phyloP scores from a whole-genome alignment of 2,329 filamentous ascomycete genomes.

The Clonostachys rosea region DNA sequence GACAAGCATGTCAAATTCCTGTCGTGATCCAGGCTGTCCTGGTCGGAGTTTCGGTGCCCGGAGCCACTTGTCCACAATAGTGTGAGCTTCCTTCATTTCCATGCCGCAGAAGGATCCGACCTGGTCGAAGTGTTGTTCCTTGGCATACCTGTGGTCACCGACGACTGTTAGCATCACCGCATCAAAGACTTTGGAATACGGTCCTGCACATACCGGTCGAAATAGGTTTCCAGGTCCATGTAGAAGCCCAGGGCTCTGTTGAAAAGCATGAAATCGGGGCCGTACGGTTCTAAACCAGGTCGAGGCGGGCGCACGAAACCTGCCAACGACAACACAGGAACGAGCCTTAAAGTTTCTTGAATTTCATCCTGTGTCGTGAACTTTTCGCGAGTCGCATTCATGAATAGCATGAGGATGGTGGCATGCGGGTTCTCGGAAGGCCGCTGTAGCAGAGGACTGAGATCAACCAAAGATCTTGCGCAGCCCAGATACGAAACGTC shows the following conservation, averaged over 20 bases:
- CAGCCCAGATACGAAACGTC: conserved; percentile 4
- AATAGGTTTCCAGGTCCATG: too few species aligned
- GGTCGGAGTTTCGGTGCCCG: conserved; percentile 12
- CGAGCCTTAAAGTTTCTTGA: background rate
- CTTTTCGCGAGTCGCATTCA: conserved; percentile 23
- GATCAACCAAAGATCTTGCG: background rate
- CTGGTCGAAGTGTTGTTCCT: background rate
- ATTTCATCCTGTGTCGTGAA: background rate
- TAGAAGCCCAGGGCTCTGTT: too few species aligned
- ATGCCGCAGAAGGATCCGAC: background rate
- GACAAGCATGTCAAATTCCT: conserved; percentile 18
- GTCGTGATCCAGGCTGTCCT: conserved; percentile 13
- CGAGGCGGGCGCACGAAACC: background rate
- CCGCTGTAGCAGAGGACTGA: background rate
- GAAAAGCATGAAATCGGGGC: too few species aligned
- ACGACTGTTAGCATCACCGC: background rate
- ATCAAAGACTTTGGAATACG: background rate
- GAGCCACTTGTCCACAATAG: conserved; percentile 25
- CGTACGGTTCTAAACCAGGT: too few species aligned
- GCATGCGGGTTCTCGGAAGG: conserved; percentile 28
- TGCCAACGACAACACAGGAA: background rate
- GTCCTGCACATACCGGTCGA: background rate
- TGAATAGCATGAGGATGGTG: conserved; percentile 32
- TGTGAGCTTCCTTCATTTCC: conserved; percentile 16
- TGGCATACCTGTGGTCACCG: background rate